Evolutionary conservation across 805 yeast genomes (phyloP).

Genomic region (Myxozyma sirexii): DNA sequence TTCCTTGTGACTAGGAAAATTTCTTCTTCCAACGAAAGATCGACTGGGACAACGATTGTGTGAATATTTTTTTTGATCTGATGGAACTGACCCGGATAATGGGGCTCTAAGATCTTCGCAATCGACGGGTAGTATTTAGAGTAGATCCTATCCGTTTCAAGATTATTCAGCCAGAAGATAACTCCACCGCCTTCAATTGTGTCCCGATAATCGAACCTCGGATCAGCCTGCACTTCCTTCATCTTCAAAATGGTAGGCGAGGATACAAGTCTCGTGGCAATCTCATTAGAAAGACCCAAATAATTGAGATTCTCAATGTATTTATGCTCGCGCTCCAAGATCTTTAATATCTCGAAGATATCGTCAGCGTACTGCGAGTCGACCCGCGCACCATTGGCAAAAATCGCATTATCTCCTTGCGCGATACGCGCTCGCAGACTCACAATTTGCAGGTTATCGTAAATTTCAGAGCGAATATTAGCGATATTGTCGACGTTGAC

Average conservation of each 20-base stretch:
- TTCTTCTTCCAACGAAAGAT: slow-evolving; percentile 58
- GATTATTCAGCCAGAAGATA: slow-evolving; percentile 74
- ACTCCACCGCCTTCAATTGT: slow-evolving; percentile 38
- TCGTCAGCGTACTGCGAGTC: slow-evolving; percentile 46
- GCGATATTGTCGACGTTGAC: slow-evolving; percentile 23
- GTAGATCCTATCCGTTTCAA: slow-evolving; percentile 63
- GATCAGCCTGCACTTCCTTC: slow-evolving; percentile 17
- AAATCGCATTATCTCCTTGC: slow-evolving; percentile 47
- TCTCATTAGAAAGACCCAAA: slow-evolving; percentile 43
- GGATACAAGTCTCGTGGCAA: slow-evolving; percentile 45
- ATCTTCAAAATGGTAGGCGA: slow-evolving; percentile 32
- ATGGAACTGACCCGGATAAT: slow-evolving; percentile 66
- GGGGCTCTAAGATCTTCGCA: slow-evolving; percentile 50
- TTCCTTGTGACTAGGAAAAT: slow-evolving; percentile 51
- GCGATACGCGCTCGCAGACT: slow-evolving; percentile 22
- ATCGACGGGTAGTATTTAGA: slow-evolving; percentile 50
- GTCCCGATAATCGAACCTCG: slow-evolving; percentile 44
- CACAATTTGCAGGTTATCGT: slow-evolving; percentile 26
- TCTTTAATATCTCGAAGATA: slow-evolving; percentile 42
- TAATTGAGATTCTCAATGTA: slow-evolving; percentile 38
- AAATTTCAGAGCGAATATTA: slow-evolving; percentile 34
- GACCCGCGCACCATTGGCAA: slow-evolving; percentile 64
- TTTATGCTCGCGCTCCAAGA: slow-evolving; percentile 46
- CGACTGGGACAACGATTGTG: slow-evolving; percentile 69
- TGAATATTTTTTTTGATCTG: slow-evolving; percentile 72